A percentile compares a stretch with the other conserved stretches of the same genome.
Conservation (phyloP, 2,329 filamentous ascomycete genomes). For the Aureobasidium sp. region DNA sequence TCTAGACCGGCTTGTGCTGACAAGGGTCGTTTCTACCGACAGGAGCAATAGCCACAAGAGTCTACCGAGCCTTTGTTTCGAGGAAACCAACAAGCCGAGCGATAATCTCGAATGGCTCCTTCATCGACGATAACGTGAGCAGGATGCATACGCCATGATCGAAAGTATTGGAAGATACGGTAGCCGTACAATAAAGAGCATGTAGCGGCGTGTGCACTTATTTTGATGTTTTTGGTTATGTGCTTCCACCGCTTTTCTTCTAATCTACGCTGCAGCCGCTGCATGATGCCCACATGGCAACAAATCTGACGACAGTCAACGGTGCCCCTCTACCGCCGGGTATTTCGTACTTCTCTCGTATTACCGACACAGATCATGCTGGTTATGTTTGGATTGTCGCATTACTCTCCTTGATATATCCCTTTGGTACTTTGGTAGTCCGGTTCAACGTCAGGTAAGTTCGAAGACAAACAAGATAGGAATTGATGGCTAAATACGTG, state of each 20-base stretch:
- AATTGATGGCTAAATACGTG: neutral
- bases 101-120: neutral
- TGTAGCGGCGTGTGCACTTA: neutral
- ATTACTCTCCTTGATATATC: slow-evolving; percentile 10
- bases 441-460: neutral
- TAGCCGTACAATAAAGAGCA: neutral
- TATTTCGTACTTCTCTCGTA: slow-evolving; percentile 11
- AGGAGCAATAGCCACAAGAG: neutral
- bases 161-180: neutral
- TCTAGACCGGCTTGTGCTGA: neutral
- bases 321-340: slow-evolving; percentile 8
- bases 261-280: neutral
- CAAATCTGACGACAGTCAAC: slow-evolving; percentile 3
- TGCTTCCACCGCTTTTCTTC: neutral
- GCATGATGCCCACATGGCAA: neutral
- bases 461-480: neutral
- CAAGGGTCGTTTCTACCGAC: neutral
- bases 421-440: slow-evolving; percentile 1
- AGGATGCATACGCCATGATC: neutral
- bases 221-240: neutral
- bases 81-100: neutral
- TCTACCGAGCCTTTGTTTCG: neutral
- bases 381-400: slow-evolving; percentile 12
- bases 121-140: slow-evolving; percentile 1
- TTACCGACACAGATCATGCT: slow-evolving; percentile 14